phyloP scores from a whole-genome alignment of 2,329 filamentous ascomycete species.

The Mycocentrospora acerina region DNA sequence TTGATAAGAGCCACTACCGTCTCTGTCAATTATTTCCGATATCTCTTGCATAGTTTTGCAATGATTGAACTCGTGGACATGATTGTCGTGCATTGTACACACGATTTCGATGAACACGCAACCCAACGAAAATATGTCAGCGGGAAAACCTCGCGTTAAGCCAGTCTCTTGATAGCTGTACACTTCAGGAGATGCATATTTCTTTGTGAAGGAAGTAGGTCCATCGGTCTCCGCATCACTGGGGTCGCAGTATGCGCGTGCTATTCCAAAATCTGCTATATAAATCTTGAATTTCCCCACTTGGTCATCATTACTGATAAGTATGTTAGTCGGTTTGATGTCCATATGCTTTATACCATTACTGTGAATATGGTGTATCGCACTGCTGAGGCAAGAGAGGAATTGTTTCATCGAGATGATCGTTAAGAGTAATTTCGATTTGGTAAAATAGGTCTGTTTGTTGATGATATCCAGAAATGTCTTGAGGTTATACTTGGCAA shows the following conservation, averaged over 20 bases:
- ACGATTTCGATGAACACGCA: constrained; percentile 24
- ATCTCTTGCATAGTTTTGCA: too few relatives aligned
- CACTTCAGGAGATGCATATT: constrained; percentile 5
- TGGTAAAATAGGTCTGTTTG: background rate
- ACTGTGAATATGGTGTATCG: constrained; percentile 16
- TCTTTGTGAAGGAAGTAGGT: background rate
- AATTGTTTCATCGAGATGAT: constrained; percentile 1
- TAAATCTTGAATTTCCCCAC: constrained; percentile 18
- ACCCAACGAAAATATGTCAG: constrained; percentile 27
- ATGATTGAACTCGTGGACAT: too few relatives aligned
- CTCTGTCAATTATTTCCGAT: too few relatives aligned
- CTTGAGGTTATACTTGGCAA: constrained; percentile 17
- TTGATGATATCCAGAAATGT: constrained; percentile 10
- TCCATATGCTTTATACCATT: constrained; percentile 25
- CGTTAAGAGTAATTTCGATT: too few relatives aligned
- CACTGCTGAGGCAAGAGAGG: constrained; percentile 14
- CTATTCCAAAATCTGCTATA: constrained; percentile 28
- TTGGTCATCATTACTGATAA: constrained; percentile 10
- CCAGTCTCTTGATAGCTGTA: too few relatives aligned
- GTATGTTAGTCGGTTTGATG: constrained; percentile 27
- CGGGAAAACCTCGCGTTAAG: constrained; percentile 6
- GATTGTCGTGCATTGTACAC: too few relatives aligned
- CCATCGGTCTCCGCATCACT: background rate
- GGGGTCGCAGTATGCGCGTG: constrained; percentile 11
- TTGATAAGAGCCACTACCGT: too few relatives aligned